Evolutionary conservation across 2,329 filamentous ascomycete species (phyloP).

Genomic region (Aspergillus sp.): DNA sequence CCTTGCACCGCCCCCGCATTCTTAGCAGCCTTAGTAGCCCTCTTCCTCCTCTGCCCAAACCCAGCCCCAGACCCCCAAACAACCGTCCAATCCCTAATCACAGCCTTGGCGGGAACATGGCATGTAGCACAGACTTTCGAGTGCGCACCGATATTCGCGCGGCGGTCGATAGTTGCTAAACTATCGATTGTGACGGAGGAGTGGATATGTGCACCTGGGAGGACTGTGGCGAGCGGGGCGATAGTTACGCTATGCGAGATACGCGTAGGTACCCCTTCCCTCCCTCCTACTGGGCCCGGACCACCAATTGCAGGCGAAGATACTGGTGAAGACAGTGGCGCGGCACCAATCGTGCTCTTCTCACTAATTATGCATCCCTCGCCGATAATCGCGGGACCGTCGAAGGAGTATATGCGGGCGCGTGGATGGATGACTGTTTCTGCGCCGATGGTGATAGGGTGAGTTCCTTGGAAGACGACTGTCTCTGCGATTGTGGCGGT

Average conservation of each 20-base stretch:
- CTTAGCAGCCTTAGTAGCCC: constrained; percentile 14
- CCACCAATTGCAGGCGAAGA: constrained; percentile 5
- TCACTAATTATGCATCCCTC: constrained; percentile 78
- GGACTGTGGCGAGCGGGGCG: constrained; percentile 31
- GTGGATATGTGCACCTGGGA: constrained; percentile 33
- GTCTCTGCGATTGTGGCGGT: constrained; percentile 35
- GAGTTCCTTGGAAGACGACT: constrained; percentile 51
- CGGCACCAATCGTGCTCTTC: constrained; percentile 42
- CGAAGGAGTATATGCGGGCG: constrained; percentile 66
- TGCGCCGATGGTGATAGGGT: constrained; percentile 70
- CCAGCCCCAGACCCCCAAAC: constrained; percentile 57
- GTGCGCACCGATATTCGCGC: constrained; percentile 43
- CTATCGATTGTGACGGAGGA: constrained; percentile 39
- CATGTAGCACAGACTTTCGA: constrained; percentile 64
- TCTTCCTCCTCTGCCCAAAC: constrained; percentile 27
- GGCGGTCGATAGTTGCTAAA: constrained; percentile 31
- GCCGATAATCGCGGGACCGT: constrained; percentile 73
- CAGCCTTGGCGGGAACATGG: constrained; percentile 51
- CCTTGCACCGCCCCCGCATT: constrained; percentile 12
- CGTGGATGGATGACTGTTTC: constrained; percentile 83
- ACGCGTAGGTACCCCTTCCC: constrained; percentile 16
- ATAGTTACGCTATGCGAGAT: constrained; percentile 36
- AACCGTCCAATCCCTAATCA: constrained; percentile 61
- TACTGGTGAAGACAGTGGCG: constrained; percentile 31
- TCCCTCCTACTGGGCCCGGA: constrained; percentile 1